phyloP scores from a whole-genome alignment of 306 rosid species.

The Fagus sylvatica region DNA sequence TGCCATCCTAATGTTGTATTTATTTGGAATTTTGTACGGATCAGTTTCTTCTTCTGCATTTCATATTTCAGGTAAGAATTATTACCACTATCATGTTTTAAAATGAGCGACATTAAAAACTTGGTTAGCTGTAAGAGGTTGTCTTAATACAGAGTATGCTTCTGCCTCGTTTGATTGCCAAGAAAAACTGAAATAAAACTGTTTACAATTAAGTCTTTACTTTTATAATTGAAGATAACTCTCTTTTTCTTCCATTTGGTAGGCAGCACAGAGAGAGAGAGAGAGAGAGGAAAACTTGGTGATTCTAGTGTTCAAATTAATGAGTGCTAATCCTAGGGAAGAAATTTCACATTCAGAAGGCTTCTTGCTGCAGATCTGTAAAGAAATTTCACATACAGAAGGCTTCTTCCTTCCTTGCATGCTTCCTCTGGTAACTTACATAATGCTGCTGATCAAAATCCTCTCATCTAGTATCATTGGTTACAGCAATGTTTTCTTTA shows the following conservation, averaged over 20 bases:
- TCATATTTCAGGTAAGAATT: slow-evolving; percentile 23
- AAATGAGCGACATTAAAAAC: neutral
- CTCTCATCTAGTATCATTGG: neutral
- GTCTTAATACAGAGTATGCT: neutral
- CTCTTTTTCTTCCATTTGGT: too few relatives aligned
- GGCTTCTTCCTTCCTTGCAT: too few relatives aligned
- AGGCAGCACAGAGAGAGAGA: too few relatives aligned
- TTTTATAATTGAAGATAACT: too few relatives aligned
- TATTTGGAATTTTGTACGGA: slow-evolving; percentile 71
- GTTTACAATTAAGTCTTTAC: neutral
- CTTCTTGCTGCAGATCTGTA: neutral
- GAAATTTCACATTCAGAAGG: too few relatives aligned
- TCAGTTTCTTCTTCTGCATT: slow-evolving; percentile 96
- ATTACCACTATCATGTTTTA: neutral
- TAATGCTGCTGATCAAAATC: neutral
- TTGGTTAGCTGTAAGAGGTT: neutral
- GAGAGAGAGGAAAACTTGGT: too few relatives aligned
- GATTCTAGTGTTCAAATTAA: too few relatives aligned
- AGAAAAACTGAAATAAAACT: neutral
- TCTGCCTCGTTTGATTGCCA: neutral
- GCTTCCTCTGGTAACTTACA: neutral
- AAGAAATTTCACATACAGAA: neutral
- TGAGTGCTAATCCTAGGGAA: too few relatives aligned
- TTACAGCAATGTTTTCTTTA: neutral
- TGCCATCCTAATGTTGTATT: slow-evolving; percentile 89